These are phyloP conservation scores for Ophioceras dolichostomum DNA, from an alignment of 2,329 filamentous ascomycete species.

Conservation along the genomic window DNA sequence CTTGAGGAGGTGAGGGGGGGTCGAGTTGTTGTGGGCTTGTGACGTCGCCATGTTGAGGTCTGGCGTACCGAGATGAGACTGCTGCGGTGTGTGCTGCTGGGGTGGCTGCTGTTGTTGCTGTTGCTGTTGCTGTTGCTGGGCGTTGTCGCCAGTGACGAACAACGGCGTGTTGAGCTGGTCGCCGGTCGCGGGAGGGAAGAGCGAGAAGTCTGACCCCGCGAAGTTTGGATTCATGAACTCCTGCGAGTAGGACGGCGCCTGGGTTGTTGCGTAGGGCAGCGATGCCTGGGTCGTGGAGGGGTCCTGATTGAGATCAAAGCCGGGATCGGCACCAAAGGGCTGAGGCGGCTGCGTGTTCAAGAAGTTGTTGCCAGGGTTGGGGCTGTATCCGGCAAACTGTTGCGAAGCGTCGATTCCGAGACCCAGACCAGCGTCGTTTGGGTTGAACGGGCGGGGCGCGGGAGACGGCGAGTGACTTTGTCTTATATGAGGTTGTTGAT, in stretches of 20 bases:
- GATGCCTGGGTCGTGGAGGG: conserved; percentile 8
- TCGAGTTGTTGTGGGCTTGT: conserved; percentile 42
- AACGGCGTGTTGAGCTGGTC: conserved; percentile 51
- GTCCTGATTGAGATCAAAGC: conserved; percentile 4
- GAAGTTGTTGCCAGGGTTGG: conserved; percentile 30
- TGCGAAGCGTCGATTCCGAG: conserved; percentile 42
- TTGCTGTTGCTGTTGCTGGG: conserved; percentile 16
- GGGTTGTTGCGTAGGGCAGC: conserved; percentile 28
- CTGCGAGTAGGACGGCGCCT: conserved; percentile 13
- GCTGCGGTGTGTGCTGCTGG: no score
- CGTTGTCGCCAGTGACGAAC: conserved; percentile 39
- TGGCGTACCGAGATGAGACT: conserved; percentile 23
- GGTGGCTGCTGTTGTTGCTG: no score
- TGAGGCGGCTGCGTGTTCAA: conserved; percentile 28
- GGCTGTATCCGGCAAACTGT: conserved; percentile 29
- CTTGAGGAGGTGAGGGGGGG: conserved; percentile 41
- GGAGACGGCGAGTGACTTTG: conserved; percentile 50
- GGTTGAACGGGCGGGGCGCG: conserved; percentile 35
- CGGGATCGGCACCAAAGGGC: conserved; percentile 23
- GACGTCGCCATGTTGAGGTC: conserved; percentile 43
- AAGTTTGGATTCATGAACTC: conserved; percentile 35
- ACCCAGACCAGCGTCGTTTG: conserved; percentile 42
- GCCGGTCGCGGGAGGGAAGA: conserved; percentile 45
- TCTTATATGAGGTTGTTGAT: conserved; percentile 52
- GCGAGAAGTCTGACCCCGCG: conserved; percentile 45